These are phyloP conservation scores for Cyclostephanos invisitatus DNA, from an alignment of 108 stramenopile species.

Conservation along the genomic window DNA sequence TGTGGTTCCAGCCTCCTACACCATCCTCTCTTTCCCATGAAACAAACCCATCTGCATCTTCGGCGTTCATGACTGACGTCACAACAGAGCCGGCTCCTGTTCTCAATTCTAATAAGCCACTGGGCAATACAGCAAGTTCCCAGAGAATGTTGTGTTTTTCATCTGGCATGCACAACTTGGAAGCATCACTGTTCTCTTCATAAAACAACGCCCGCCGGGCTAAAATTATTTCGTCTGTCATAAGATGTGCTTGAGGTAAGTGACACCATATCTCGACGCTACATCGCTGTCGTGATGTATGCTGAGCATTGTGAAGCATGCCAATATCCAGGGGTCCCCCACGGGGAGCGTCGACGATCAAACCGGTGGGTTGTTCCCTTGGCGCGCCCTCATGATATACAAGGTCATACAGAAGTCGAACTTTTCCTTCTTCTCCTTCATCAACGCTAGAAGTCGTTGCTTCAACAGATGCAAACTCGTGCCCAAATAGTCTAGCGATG, in stretches of 20 bases:
- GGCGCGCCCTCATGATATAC: constrained; percentile 68
- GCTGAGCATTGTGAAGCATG: constrained; percentile 65
- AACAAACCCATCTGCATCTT: constrained; percentile 54
- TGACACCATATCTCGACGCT: constrained; percentile 86
- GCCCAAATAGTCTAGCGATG: constrained; percentile 54
- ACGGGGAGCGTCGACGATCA: constrained; percentile 62
- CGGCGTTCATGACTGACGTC: constrained; percentile 22
- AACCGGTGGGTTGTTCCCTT: constrained; percentile 55
- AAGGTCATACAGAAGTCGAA: constrained; percentile 79
- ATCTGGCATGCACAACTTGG: constrained; percentile 62
- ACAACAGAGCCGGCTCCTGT: constrained; percentile 61
- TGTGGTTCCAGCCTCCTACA: constrained; percentile 85
- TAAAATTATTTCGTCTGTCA: constrained; percentile 68
- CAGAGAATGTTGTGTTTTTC: constrained; percentile 66
- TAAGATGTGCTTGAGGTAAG: constrained; percentile 54
- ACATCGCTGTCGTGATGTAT: constrained; percentile 68
- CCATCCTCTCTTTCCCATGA: constrained; percentile 57
- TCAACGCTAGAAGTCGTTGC: constrained; percentile 81
- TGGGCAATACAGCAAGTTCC: constrained; percentile 73
- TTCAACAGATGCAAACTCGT: constrained; percentile 52
- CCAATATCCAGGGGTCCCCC: constrained; percentile 86
- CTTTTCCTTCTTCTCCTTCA: constrained; percentile 86
- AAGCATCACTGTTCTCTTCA: constrained; percentile 57
- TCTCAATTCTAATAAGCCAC: constrained; percentile 76
- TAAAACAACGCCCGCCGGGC: constrained; percentile 60